Evolutionary conservation across 305 asterid species (phyloP), one percentile per base, ranked within the genome.

Genomic region (Fraxinus latifolia): DNA sequence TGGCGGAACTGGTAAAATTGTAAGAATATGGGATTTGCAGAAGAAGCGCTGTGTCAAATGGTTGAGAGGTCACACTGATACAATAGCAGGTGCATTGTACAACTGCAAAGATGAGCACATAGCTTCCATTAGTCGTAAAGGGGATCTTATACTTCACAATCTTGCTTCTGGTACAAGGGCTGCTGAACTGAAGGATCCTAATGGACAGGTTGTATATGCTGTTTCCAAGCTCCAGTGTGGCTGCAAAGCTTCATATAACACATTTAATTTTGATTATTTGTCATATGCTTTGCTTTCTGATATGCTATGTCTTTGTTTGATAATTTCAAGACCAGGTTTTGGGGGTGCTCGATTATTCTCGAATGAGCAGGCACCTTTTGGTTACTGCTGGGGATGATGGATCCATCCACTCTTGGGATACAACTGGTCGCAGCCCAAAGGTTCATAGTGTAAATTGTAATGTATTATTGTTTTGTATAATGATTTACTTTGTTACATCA

Each of bases 301-400:
- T 70, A 31, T 70, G 75, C 42, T 70, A 29, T 34, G 31, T 70
- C 6, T 70, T 31, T 29, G 34, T 70, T 74, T 82, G 84, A 80
- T 87, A 85, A 83, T 81, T 88, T 71, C 86, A 85, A 80, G 88
- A 79, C 84, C 96, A 96, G 99, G 96, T 93, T 80, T 87, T 96
- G 88, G 94, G 98, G 39, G 97, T 92, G 84, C 98, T 96, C 79
- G 98, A 96, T 90, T 96, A 95, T 90, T 93, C 98, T 83, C 90
- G 97, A 89, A 91, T 90, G 88, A 96, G 99, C 87, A 89, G 98
- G 90, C 98, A 96, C 90, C 94, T 92, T 81, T 90, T 95, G 93
- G 98, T 91, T 80, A 96, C 97, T 42, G 98, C 98, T 83, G 98
- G 99, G 82, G 99, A 95, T 89, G 99, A 96, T 87, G 99, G 99